phyloP scores from a whole-genome alignment of 805 yeast species.

The Starmerella gropengiesseri region DNA sequence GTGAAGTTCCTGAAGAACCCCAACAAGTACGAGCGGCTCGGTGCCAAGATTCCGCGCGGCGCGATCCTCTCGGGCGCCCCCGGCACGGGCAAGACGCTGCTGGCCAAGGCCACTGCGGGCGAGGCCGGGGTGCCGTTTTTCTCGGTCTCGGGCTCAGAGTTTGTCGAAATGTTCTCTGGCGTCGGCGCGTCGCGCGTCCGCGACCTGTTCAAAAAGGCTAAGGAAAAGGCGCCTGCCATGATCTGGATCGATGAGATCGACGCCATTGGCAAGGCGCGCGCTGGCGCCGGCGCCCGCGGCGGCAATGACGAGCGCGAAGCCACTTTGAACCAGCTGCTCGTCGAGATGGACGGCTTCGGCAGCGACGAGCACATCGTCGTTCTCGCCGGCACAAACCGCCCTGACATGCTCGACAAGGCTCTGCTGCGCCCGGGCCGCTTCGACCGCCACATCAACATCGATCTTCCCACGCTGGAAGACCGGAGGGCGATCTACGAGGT shows the following conservation, averaged over 20 bases:
- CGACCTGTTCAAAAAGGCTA: conserved; percentile 79
- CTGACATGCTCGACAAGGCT: conserved; percentile 83
- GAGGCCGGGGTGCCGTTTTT: conserved; percentile 91
- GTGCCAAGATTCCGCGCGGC: conserved; percentile 93
- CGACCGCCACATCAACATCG: conserved; percentile 79
- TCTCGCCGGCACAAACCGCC: conserved; percentile 87
- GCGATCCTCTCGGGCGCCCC: conserved; percentile 93
- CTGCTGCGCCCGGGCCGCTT: conserved; percentile 90
- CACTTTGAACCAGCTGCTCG: conserved; percentile 80
- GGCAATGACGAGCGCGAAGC: conserved; percentile 89
- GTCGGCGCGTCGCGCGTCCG: conserved; percentile 94
- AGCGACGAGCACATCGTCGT: conserved; percentile 86
- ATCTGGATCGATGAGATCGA: conserved; percentile 91
- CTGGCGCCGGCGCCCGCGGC: conserved; percentile 45
- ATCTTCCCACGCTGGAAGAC: conserved; percentile 80
- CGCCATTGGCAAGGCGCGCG: conserved; percentile 83
- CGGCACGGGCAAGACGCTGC: conserved; percentile 89
- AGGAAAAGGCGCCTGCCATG: conserved; percentile 82
- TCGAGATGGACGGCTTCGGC: conserved; percentile 92
- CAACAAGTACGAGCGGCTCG: conserved; percentile 68
- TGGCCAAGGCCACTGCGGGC: conserved; percentile 94
- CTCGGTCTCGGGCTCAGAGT: conserved; percentile 87
- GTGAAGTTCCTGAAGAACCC: conserved; percentile 83
- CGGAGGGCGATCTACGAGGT: conserved; percentile 78
- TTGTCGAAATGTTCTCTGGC: conserved; percentile 95